Base-by-base conservation (phyloP, 768 basidiomycete species). In the Mycena maculata region DNA sequence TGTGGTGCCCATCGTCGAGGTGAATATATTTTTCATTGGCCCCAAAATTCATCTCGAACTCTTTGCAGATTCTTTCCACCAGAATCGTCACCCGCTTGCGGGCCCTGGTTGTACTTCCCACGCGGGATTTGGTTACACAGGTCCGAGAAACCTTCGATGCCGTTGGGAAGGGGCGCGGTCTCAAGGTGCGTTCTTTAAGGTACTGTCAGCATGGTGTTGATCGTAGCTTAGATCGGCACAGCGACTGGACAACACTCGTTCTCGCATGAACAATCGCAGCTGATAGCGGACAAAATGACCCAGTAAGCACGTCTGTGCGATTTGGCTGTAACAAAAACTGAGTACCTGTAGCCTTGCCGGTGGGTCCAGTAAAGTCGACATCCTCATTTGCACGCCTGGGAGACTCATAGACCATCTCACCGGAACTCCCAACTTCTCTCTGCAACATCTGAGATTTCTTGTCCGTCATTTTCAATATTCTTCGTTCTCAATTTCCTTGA, bases 241-340 rank as follows among this genome's bases (percentile, higher is more conserved):
- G 95, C 92, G 0, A 96, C 95, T 3, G 98, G 98, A 0, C 96
- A 98, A 70, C 94, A 97, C 70, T 95, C 95, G 0, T 99, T 99
- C 76, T 81, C 90, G 23, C 94, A 96, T 72, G 98, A 99, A 73
- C 96, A 98, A 80, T 76, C 87, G 2, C 90, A 92, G 53, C 79
- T 99, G 12, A 84, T 98, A 1, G 87, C 86, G 1, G 89, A 93
- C 63, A 80, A 81, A 57, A 78, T 85, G 11, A 65, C 79, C 12
- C 68, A 76, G 94, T 95, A 69, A 42, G 86, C 70, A 39, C 39
- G 30, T 27, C 38, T 44, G n/a, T 27, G 38, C 22, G 31, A 28
- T 33, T 33, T 41, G 30, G 27, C 6, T 22, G 33, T 47, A 63
- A 58, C 36, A 42, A 7, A 36, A 13, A 56, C 53, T 66, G 62